Evolutionary conservation across 495 filamentous ascomycete species (phyloP).

Genomic region (Penicillium goetzii): DNA sequence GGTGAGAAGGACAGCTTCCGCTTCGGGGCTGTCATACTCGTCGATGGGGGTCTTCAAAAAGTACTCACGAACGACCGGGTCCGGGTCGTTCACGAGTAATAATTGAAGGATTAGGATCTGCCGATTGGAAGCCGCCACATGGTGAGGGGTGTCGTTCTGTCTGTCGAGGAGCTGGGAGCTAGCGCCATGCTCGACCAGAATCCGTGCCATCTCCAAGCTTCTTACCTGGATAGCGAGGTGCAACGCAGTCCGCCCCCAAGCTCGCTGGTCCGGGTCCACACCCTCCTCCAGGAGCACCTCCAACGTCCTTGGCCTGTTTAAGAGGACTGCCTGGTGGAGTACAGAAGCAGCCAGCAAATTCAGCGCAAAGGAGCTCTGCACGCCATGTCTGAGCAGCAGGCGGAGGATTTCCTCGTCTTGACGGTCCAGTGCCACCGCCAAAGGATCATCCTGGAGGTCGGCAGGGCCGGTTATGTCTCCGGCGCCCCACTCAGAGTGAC

Average conservation of each 20-base stretch:
- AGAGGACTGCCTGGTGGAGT: neutral
- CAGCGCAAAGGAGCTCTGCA: neutral
- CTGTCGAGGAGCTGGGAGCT: neutral
- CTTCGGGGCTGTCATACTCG: neutral
- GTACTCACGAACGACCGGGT: slow-evolving; percentile 23
- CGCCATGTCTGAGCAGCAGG: neutral
- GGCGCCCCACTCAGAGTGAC: neutral
- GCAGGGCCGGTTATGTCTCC: neutral
- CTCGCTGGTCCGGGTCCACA: neutral
- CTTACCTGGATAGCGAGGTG: neutral
- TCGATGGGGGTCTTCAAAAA: neutral
- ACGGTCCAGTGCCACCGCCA: neutral
- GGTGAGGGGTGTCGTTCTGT: neutral
- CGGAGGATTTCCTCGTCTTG: neutral
- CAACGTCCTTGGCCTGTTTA: neutral
- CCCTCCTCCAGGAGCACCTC: neutral
- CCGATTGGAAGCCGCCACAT: neutral
- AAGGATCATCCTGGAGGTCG: neutral
- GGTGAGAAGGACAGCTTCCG: neutral
- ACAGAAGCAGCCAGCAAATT: neutral
- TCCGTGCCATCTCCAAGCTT: neutral
- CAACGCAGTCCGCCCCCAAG: neutral
- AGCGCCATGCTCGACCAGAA: neutral
- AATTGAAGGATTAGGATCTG: neutral
- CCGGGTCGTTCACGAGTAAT: neutral